phyloP scores from a whole-genome alignment of 2,329 filamentous ascomycete species.

The Harringtonia aguacate region DNA sequence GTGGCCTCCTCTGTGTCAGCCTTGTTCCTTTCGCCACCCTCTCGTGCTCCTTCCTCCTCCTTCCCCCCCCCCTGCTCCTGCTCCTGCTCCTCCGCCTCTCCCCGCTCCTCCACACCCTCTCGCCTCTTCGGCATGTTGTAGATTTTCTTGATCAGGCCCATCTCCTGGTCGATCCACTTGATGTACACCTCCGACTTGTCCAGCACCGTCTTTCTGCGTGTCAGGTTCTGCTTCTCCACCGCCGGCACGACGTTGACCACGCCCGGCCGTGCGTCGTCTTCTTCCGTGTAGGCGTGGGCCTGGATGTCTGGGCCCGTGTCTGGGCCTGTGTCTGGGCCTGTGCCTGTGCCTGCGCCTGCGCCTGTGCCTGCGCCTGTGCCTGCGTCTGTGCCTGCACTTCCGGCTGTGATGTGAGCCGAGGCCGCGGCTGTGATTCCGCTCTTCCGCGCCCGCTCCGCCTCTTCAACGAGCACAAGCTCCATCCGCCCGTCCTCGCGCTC shows the following conservation, averaged over 20 bases:
- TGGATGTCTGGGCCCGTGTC: too few species aligned
- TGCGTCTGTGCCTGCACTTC: too few species aligned
- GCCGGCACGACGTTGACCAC: constrained; percentile 66
- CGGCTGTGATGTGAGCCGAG: too few species aligned
- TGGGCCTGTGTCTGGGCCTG: too few species aligned
- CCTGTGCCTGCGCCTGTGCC: too few species aligned
- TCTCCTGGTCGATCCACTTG: constrained; percentile 64
- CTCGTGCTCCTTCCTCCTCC: background rate
- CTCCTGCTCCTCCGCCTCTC: background rate
- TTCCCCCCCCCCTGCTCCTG: too few species aligned
- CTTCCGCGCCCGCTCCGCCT: constrained; percentile 15
- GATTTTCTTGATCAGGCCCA: constrained; percentile 34
- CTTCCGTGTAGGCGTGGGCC: constrained; percentile 14
- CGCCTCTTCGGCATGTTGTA: constrained; percentile 25
- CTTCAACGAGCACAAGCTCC: constrained; percentile 62
- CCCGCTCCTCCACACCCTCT: background rate
- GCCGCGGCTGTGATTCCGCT: too few species aligned
- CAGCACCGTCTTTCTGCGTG: constrained; percentile 59
- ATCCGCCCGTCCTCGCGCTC: constrained; percentile 69
- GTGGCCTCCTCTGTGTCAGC: constrained; percentile 16
- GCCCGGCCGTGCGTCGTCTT: constrained; percentile 47
- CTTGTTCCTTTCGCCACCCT: constrained; percentile 19
- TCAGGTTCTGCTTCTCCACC: constrained; percentile 62
- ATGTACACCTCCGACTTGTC: constrained; percentile 67
- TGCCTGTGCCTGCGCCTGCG: too few species aligned